phyloP scores from a whole-genome alignment of 2,329 filamentous ascomycete species.

The Aspergillus nomiae region DNA sequence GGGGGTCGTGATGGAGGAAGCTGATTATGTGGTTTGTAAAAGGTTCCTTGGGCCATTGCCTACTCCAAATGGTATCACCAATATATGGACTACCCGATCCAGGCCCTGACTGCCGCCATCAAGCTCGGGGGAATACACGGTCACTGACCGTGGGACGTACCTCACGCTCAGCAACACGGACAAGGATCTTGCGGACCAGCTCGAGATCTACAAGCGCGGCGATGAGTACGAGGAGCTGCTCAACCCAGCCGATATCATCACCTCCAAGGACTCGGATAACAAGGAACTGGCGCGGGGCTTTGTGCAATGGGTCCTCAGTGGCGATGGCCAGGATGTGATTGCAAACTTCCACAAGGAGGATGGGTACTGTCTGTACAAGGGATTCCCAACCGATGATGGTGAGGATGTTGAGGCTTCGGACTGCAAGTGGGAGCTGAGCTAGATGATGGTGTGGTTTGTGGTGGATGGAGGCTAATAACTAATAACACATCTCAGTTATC shows the following conservation, averaged over 20 bases:
- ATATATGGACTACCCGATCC: constrained; percentile 49
- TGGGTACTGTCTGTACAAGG: constrained; percentile 4
- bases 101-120: constrained; percentile 48
- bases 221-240: constrained; percentile 41
- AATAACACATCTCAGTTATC: background rate
- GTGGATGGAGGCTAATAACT: background rate
- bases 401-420: background rate
- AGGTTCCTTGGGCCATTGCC: constrained; percentile 49
- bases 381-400: background rate
- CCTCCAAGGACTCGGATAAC: constrained; percentile 40
- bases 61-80: constrained; percentile 53
- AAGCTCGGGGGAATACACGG: constrained; percentile 49
- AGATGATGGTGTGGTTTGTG: background rate
- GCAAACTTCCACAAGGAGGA: constrained; percentile 39
- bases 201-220: constrained; percentile 35
- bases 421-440: constrained; percentile 6
- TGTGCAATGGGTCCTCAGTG: constrained; percentile 42
- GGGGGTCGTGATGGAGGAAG: too few relatives aligned
- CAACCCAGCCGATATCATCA: constrained; percentile 47
- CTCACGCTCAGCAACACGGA: constrained; percentile 36
- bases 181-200: constrained; percentile 33
- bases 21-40: too few relatives aligned
- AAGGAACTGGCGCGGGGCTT: constrained; percentile 39
- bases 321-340: constrained; percentile 40
- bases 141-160: constrained; percentile 51